These are phyloP conservation scores for Jatropha curcas DNA, from an alignment of 345 rosid species.

Conservation along the genomic window DNA sequence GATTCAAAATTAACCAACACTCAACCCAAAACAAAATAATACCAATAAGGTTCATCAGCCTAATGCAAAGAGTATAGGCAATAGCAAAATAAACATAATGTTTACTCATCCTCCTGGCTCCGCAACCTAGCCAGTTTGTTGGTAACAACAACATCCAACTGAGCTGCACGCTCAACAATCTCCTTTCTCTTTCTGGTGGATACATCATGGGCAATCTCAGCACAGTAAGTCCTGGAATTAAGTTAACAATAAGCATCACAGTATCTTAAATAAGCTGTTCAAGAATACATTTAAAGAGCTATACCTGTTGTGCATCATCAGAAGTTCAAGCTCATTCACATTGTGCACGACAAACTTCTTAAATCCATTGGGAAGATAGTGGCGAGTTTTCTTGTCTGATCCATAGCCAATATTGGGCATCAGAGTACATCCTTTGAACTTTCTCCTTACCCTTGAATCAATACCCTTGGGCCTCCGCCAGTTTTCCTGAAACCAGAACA, in stretches of 20 bases:
- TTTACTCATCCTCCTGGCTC: slow-evolving; percentile 68
- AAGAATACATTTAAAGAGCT: background rate
- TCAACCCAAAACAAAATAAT: slow-evolving; percentile 10
- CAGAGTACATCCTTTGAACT: slow-evolving; percentile 64
- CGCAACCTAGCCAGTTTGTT: slow-evolving; percentile 75
- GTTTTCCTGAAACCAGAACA: slow-evolving; percentile 32
- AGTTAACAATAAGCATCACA: background rate
- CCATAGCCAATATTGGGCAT: slow-evolving; percentile 78
- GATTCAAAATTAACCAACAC: background rate
- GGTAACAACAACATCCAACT: slow-evolving; percentile 66
- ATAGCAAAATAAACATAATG: slow-evolving; percentile 9
- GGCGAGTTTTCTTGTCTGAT: slow-evolving; percentile 63
- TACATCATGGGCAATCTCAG: slow-evolving; percentile 65
- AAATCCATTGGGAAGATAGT: slow-evolving; percentile 70
- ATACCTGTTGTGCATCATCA: slow-evolving; percentile 78
- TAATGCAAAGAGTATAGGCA: slow-evolving; percentile 3
- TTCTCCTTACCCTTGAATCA: slow-evolving; percentile 74
- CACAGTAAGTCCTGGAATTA: slow-evolving; percentile 57
- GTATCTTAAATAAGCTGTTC: too few relatives aligned
- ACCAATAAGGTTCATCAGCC: slow-evolving; percentile 19
- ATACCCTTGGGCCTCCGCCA: slow-evolving; percentile 76
- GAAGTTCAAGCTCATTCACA: slow-evolving; percentile 49
- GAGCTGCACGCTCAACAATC: slow-evolving; percentile 63
- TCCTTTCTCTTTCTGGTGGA: slow-evolving; percentile 67
- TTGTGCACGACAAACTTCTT: slow-evolving; percentile 69